A percentile compares a stretch with the other conserved stretches of the same genome.
phyloP scores from a whole-genome alignment of 2,329 filamentous ascomycete genomes.

The Paracamarosporium sp. region DNA sequence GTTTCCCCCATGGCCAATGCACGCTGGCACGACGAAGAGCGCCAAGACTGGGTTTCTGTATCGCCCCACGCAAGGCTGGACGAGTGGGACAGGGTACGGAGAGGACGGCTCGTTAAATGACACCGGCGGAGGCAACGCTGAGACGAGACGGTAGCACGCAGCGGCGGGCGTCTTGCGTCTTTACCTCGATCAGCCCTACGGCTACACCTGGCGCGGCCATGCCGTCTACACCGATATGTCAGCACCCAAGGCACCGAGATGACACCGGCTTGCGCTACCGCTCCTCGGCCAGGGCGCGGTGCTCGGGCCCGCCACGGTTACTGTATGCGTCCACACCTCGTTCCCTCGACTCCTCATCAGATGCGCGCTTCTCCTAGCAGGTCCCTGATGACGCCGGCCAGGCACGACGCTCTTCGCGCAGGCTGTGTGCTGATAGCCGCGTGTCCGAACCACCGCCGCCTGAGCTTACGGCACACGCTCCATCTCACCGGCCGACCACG shows the following conservation, averaged over 20 bases:
- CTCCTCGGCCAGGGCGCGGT: not conserved
- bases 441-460: not conserved
- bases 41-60: not conserved
- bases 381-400: not conserved
- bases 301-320: not conserved
- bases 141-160: not conserved
- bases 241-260: slow-evolving; percentile 7
- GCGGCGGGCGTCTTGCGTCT: slow-evolving; percentile 2
- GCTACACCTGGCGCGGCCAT: not conserved
- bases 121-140: not conserved
- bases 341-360: not conserved
- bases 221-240: slow-evolving; percentile 1
- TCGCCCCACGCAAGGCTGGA: not conserved
- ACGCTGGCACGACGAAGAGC: not conserved
- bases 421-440: not conserved
- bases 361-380: not conserved
- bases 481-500: too few species aligned
- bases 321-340: not conserved
- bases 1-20: slow-evolving; percentile 22
- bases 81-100: not conserved
- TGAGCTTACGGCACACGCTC: slow-evolving; percentile 1
- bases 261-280: slow-evolving; percentile 3
- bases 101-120: not conserved
- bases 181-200: slow-evolving; percentile 8
- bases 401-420: not conserved